Conservation (phyloP, 2,329 filamentous ascomycete species). For the Aspergillus tamarii region DNA sequence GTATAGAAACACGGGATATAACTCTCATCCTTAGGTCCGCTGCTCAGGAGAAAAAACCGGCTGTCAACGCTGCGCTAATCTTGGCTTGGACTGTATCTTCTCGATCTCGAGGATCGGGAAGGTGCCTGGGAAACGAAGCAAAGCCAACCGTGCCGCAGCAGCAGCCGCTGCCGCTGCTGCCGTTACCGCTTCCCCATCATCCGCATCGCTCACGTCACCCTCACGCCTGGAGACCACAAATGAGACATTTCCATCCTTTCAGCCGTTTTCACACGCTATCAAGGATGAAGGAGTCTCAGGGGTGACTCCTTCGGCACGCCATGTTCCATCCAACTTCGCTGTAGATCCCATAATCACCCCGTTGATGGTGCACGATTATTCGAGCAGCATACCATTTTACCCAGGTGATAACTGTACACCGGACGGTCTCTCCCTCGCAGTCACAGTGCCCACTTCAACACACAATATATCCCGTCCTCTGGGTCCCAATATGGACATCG, state of each 20-base stretch:
- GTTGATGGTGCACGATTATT: constrained; percentile 1
- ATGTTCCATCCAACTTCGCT: background rate
- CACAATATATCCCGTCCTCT: background rate
- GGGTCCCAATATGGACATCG: background rate
- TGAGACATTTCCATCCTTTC: constrained; percentile 22
- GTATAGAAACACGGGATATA: background rate
- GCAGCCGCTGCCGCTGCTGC: constrained; percentile 8
- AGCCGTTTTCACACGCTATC: constrained; percentile 9
- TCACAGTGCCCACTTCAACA: background rate
- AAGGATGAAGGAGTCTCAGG: background rate
- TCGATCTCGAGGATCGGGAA: constrained; percentile 23
- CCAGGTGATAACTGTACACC: background rate
- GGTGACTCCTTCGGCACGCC: background rate
- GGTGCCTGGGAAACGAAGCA: constrained; percentile 22
- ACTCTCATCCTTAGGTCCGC: constrained; percentile 14
- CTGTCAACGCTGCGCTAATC: constrained; percentile 22
- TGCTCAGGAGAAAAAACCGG: constrained; percentile 23
- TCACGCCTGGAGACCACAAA: constrained; percentile 24
- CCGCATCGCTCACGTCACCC: constrained; percentile 32
- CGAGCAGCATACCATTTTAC: constrained; percentile 5
- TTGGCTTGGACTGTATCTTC: constrained; percentile 18
- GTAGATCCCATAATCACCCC: background rate
- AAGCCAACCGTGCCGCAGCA: constrained; percentile 19
- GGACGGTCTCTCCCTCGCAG: background rate
- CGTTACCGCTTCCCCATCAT: constrained; percentile 5